A percentile compares a stretch with the other conserved stretches of the same genome.
These are phyloP conservation scores for Candida morakotiae DNA, from an alignment of 805 yeast species.

Conservation along the genomic window DNA sequence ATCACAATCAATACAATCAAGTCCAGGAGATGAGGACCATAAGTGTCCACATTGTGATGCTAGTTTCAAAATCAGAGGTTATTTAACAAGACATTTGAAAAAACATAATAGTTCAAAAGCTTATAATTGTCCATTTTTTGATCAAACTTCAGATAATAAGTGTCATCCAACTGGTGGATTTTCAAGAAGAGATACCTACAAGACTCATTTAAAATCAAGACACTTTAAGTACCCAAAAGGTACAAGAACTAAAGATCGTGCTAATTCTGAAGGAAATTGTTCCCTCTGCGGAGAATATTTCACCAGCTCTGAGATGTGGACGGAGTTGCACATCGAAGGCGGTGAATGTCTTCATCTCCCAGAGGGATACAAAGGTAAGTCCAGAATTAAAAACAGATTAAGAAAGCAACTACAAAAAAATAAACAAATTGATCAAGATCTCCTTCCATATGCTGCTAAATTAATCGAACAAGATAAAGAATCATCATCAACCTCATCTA, in stretches of 20 bases:
- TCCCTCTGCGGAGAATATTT: conserved; percentile 52
- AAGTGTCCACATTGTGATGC: conserved; percentile 48
- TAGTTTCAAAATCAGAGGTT: conserved; percentile 48
- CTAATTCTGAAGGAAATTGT: conserved; percentile 44
- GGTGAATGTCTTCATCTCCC: conserved; percentile 46
- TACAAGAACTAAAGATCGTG: conserved; percentile 43
- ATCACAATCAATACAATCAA: conserved; percentile 23
- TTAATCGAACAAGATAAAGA: conserved; percentile 8
- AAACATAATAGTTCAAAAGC: conserved; percentile 49
- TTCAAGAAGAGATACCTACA: conserved; percentile 56
- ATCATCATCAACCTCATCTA: not conserved
- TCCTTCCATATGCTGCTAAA: conserved; percentile 10
- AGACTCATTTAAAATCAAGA: conserved; percentile 53
- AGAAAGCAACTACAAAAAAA: conserved; percentile 32
- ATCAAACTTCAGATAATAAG: conserved; percentile 36
- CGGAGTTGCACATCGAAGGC: conserved; percentile 46
- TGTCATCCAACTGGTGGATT: conserved; percentile 60
- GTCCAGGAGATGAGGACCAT: conserved; percentile 25
- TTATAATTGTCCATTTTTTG: conserved; percentile 52
- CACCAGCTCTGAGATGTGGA: conserved; percentile 48
- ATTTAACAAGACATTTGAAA: conserved; percentile 52
- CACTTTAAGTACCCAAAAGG: conserved; percentile 58
- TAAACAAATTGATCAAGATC: conserved; percentile 14
- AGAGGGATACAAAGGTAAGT: conserved; percentile 40
- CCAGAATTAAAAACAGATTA: conserved; percentile 39